A percentile compares a stretch with the other conserved stretches of the same genome.
phyloP scores from a whole-genome alignment of 208 protist genomes.

The Leishmania tarentolae region DNA sequence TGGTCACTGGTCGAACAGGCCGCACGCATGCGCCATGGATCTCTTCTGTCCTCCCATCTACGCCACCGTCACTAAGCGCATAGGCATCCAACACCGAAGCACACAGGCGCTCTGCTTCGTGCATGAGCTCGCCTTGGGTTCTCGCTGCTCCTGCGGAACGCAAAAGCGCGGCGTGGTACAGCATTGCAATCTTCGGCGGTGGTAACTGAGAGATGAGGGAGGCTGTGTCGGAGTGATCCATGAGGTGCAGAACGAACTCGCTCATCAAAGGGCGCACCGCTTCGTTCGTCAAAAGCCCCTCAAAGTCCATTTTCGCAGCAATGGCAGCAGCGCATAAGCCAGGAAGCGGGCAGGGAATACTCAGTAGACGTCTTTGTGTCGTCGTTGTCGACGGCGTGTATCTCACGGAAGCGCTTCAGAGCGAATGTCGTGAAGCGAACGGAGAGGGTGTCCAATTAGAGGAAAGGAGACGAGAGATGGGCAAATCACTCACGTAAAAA shows the following conservation, averaged over 20 bases:
- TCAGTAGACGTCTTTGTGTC: neutral
- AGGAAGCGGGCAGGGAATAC: neutral
- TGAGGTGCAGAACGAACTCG: constrained; percentile 26
- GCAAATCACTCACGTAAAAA: neutral
- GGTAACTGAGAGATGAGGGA: constrained; percentile 23
- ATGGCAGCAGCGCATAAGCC: neutral
- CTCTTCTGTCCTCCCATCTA: neutral
- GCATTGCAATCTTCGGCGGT: constrained; percentile 21
- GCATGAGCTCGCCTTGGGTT: neutral
- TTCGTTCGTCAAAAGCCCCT: constrained; percentile 21
- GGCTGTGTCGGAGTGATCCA: constrained; percentile 26
- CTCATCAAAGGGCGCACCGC: constrained; percentile 25
- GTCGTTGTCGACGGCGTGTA: neutral
- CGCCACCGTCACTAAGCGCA: neutral
- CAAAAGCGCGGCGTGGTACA: constrained; percentile 37
- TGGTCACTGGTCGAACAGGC: neutral
- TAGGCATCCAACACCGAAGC: constrained; percentile 18
- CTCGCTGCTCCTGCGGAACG: neutral
- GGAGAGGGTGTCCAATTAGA: neutral
- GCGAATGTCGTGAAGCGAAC: neutral
- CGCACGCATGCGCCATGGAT: neutral
- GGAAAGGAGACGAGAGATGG: neutral
- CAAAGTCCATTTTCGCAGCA: constrained; percentile 22
- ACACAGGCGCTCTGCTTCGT: constrained; percentile 20
- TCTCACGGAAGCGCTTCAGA: neutral